phyloP scores from a whole-genome alignment of 2,329 filamentous ascomycete species.

The Rutstroemia sp. region DNA sequence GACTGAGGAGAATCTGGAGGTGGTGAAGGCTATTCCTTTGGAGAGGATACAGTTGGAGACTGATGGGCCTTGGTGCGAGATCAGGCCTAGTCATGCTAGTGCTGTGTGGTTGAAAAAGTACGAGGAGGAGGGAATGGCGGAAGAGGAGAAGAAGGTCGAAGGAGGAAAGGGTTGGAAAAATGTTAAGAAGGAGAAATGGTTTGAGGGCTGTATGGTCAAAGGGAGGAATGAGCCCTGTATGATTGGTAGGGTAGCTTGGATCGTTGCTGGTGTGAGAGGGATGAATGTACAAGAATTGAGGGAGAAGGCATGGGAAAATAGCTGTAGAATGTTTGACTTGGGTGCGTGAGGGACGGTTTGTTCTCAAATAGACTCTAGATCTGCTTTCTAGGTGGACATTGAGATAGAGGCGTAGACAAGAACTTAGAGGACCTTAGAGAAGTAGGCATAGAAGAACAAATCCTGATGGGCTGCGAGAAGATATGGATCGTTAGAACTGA shows the following conservation, averaged over 20 bases:
- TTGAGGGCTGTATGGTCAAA: constrained; percentile 82
- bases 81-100: constrained; percentile 80
- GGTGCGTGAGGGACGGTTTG: constrained; percentile 34
- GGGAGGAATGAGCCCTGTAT: constrained; percentile 88
- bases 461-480: too few species aligned
- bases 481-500: too few species aligned
- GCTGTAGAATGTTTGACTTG: constrained; percentile 69
- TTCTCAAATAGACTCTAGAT: not conserved
- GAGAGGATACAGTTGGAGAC: constrained; percentile 88
- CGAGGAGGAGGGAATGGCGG: constrained; percentile 18
- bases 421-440: too few species aligned
- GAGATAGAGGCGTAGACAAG: too few species aligned
- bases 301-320: constrained; percentile 81
- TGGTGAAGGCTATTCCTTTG: constrained; percentile 72
- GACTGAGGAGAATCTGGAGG: constrained; percentile 81
- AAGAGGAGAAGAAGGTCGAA: constrained; percentile 7
- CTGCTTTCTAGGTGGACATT: too few species aligned
- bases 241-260: constrained; percentile 80
- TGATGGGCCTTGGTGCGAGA: constrained; percentile 96
- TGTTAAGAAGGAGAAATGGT: constrained; percentile 96
- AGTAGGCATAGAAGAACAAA: too few species aligned
- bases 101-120: constrained; percentile 24
- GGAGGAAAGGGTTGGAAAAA: constrained; percentile 54
- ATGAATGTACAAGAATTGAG: constrained; percentile 73
- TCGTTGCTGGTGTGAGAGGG: constrained; percentile 80